Evolutionary conservation across 208 protist species (phyloP), one percentile per base, ranked within the genome.

Genomic region (Leishmania major): DNA sequence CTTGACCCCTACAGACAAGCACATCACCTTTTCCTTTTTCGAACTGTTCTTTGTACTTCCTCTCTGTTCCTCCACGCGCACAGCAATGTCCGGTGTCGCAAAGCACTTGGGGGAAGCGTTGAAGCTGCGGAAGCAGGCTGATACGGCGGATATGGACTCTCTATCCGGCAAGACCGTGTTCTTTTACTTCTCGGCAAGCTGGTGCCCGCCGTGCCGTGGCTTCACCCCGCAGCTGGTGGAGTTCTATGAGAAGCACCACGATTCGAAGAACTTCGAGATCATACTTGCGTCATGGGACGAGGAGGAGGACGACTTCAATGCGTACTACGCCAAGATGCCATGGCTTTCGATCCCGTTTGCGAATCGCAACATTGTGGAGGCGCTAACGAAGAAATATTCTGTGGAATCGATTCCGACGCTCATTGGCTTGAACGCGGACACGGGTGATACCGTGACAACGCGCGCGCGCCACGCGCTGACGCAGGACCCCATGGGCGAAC

Each of bases 131-230:
- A 66, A 74, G 59, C 53, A 71, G 49, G 37, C 75, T 22, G 40
- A 49, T 5, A 74, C 67, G 80, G 80, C 75, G 73, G 74, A 73
- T 0, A 35, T 75, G 73, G 79, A 35, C 73, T 83, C 80, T 31
- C 64, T 64, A 45, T 85, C 88, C 31, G 89, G 89, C 13, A 95
- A 97, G 86, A 85, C 81, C 3, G 92, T 96, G 1, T 93, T 96
- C 72, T 90, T 97, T 74, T 98, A 98, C 90, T 98, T 98, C 85
- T 94, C 90, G 51, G 96, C 96, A 49, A 96, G 94, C 82, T 98
- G 96, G 96, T 98, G 97, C 90, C 96, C 96, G 19, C 97, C 97
- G 62, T 98, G 97, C 93, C 92, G 95, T 69, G 88, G 86, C 73
- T 98, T 98, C 87, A 98, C 96, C 19, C 96, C 96, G 19, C 80